Conservation (phyloP, 805 yeast genomes). For the Ogataea nakhonphanomensis region DNA sequence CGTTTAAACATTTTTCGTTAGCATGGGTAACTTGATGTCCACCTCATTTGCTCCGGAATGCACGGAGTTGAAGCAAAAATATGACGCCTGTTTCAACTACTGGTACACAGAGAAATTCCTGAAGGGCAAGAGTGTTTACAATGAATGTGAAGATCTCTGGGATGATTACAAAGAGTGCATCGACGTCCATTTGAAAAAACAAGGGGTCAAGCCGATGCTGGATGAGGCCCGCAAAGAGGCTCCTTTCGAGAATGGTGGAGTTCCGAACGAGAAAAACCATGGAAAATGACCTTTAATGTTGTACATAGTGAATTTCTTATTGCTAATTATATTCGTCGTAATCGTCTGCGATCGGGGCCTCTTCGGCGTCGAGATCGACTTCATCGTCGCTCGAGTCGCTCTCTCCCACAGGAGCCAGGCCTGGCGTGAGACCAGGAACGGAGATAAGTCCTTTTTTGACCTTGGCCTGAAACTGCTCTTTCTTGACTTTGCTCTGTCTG, state of each 20-base stretch:
- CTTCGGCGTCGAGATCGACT: slow-evolving; percentile 13
- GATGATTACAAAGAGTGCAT: slow-evolving; percentile 84
- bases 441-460: slow-evolving; percentile 42
- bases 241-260: slow-evolving; percentile 75
- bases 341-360: slow-evolving; percentile 22
- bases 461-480: slow-evolving; percentile 37
- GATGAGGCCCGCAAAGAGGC: slow-evolving; percentile 89
- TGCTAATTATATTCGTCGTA: slow-evolving; percentile 29
- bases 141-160: slow-evolving; percentile 93
- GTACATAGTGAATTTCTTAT: slow-evolving; percentile 7
- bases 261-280: slow-evolving; percentile 22
- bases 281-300: slow-evolving; percentile 5
- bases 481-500: slow-evolving; percentile 30
- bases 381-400: slow-evolving; percentile 44
- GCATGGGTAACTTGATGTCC: slow-evolving; percentile 72
- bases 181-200: slow-evolving; percentile 61
- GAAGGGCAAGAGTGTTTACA: slow-evolving; percentile 57
- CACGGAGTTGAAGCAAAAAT: slow-evolving; percentile 76
- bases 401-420: slow-evolving; percentile 77
- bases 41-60: slow-evolving; percentile 97
- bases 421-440: slow-evolving; percentile 73
- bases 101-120: slow-evolving; percentile 92
- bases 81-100: slow-evolving; percentile 88
- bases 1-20: background rate
- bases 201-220: slow-evolving; percentile 76